A percentile compares a stretch with the other conserved stretches of the same genome.
These are phyloP conservation scores for Platanthera guangdongensis DNA, from an alignment of 106 monocot genomes.

Conservation along the genomic window DNA sequence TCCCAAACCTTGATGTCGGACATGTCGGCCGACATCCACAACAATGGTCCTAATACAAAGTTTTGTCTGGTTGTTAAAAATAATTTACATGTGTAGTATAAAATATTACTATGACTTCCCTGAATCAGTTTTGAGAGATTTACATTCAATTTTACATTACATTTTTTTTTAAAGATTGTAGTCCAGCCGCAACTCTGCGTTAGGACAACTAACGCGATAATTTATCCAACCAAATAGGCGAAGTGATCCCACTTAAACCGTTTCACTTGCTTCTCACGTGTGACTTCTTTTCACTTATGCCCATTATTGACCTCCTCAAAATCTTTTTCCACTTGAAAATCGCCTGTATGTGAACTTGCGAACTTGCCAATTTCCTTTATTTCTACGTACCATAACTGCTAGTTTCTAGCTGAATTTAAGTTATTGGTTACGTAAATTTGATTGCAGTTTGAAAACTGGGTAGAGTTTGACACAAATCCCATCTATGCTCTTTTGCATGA, in stretches of 20 bases:
- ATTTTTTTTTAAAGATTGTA: no score
- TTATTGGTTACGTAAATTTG: neutral
- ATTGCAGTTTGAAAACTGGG: constrained; percentile 85
- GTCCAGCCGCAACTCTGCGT: no score
- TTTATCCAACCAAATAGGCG: neutral
- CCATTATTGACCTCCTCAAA: neutral
- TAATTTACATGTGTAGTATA: neutral
- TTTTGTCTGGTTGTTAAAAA: neutral
- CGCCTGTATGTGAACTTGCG: neutral
- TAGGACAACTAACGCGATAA: no score
- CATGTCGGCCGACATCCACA: no score
- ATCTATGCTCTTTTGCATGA: constrained; percentile 94
- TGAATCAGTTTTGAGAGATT: no score
- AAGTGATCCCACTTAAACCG: neutral
- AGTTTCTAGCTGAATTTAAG: neutral
- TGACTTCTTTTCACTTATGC: neutral
- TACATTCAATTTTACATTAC: no score
- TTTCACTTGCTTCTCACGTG: neutral
- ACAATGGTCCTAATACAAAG: neutral
- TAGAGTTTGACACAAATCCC: constrained; percentile 85
- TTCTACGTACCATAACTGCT: neutral
- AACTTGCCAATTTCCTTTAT: neutral
- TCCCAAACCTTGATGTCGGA: no score
- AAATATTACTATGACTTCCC: no score
- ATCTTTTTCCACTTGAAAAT: neutral